These are phyloP conservation scores for Amauroascus niger DNA, from an alignment of 2,329 filamentous ascomycete genomes.

Conservation along the genomic window DNA sequence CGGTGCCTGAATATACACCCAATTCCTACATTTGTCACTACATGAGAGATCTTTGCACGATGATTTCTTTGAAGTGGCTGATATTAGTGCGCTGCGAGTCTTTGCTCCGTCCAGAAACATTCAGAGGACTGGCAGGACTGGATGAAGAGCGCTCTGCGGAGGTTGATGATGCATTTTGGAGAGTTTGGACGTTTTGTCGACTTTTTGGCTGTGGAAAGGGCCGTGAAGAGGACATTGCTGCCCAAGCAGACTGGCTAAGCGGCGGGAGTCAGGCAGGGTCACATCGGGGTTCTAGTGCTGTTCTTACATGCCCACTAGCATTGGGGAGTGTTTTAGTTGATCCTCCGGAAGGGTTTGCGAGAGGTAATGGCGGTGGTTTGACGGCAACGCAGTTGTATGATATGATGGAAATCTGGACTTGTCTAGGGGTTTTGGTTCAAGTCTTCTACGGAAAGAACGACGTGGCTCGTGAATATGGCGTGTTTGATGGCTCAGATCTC, in stretches of 20 bases:
- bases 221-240: constrained; percentile 49
- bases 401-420: constrained; percentile 57
- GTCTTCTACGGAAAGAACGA: constrained; percentile 46
- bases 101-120: constrained; percentile 49
- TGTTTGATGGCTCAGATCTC: constrained; percentile 48
- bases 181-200: constrained; percentile 57
- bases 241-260: constrained; percentile 54
- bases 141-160: constrained; percentile 40
- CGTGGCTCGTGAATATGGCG: constrained; percentile 46
- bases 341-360: constrained; percentile 49
- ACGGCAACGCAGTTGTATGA: constrained; percentile 50
- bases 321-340: constrained; percentile 47
- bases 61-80: constrained; percentile 46
- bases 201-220: constrained; percentile 52
- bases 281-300: constrained; percentile 38
- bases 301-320: constrained; percentile 42
- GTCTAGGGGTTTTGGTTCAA: constrained; percentile 47
- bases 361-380: constrained; percentile 48
- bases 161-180: constrained; percentile 54
- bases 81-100: constrained; percentile 48
- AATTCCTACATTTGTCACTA: constrained; percentile 44
- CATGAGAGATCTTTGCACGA: constrained; percentile 44
- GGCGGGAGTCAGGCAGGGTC: constrained; percentile 46
- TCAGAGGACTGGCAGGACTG: constrained; percentile 43
- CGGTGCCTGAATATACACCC: constrained; percentile 46